These are phyloP conservation scores for Durio zibethinus DNA, from an alignment of 345 rosid genomes.

Conservation along the genomic window DNA sequence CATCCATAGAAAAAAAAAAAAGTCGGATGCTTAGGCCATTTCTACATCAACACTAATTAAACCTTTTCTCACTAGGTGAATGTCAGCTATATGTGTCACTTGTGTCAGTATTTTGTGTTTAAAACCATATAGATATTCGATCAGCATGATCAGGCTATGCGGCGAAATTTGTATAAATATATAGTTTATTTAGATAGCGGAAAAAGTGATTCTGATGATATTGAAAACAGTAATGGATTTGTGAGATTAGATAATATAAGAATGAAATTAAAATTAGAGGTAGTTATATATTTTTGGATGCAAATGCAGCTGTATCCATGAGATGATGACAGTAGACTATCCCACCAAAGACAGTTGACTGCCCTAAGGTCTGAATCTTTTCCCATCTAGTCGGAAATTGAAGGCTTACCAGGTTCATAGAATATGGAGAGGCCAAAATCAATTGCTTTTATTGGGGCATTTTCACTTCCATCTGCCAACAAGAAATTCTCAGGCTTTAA, in stretches of 20 bases:
- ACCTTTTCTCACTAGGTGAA: not conserved
- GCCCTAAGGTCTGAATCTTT: too few species aligned
- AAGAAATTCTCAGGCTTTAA: slow-evolving; percentile 89
- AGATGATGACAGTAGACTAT: too few species aligned
- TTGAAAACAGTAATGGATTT: too few species aligned
- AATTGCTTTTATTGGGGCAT: slow-evolving; percentile 72
- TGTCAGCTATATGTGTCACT: not conserved
- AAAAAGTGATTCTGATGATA: too few species aligned
- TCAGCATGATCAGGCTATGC: not conserved
- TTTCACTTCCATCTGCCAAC: slow-evolving; percentile 52
- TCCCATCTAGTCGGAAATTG: too few species aligned
- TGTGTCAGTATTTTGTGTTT: not conserved
- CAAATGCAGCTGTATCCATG: too few species aligned
- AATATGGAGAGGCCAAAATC: slow-evolving; percentile 95
- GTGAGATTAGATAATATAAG: too few species aligned
- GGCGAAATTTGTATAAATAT: not conserved
- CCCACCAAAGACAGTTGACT: too few species aligned
- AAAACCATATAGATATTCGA: not conserved
- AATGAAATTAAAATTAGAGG: too few species aligned
- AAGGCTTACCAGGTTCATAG: slow-evolving; percentile 62
- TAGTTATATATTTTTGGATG: too few species aligned
- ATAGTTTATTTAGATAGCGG: too few species aligned
- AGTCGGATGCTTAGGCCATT: too few species aligned
- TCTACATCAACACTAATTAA: not conserved
- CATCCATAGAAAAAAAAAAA: not conserved